Conservation (phyloP, 441 rosid genomes). For the Croton laevigatus region DNA sequence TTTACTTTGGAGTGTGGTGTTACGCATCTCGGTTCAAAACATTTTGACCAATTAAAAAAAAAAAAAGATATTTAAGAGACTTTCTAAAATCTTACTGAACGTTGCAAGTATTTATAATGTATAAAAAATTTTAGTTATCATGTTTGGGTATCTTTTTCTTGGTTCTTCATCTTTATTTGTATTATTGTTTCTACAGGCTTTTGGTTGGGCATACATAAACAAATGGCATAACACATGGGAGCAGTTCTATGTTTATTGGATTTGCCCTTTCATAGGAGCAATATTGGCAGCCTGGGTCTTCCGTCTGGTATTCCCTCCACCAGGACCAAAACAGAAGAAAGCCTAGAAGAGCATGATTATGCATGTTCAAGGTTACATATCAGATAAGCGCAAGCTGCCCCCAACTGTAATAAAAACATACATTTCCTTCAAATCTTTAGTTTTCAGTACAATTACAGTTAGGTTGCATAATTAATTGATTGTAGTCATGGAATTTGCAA, state of each 20-base stretch:
- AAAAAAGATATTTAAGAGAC: no score
- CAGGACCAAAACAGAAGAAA: conserved; percentile 49
- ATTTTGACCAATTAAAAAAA: no score
- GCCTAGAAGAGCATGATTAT: conserved; percentile 33
- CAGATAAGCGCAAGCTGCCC: conserved; percentile 10
- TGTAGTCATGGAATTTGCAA: background rate
- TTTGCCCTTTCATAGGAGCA: conserved; percentile 81
- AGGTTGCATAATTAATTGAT: background rate
- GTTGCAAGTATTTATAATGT: no score
- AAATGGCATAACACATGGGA: conserved; percentile 85
- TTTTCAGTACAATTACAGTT: background rate
- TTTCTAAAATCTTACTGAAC: no score
- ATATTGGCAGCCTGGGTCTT: conserved; percentile 68
- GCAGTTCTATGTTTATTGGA: conserved; percentile 87
- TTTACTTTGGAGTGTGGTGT: background rate
- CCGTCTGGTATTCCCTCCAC: conserved; percentile 59
- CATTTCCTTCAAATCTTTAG: background rate
- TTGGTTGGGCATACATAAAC: conserved; percentile 87
- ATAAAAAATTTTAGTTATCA: no score
- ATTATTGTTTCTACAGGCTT: conserved; percentile 50
- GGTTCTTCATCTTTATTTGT: background rate
- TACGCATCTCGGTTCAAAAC: no score
- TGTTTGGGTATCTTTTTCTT: background rate
- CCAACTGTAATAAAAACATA: conserved; percentile 11
- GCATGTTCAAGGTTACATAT: background rate